Evolutionary conservation across 2,329 filamentous ascomycete genomes (phyloP).

Genomic region (Cordyceps fumosorosea): DNA sequence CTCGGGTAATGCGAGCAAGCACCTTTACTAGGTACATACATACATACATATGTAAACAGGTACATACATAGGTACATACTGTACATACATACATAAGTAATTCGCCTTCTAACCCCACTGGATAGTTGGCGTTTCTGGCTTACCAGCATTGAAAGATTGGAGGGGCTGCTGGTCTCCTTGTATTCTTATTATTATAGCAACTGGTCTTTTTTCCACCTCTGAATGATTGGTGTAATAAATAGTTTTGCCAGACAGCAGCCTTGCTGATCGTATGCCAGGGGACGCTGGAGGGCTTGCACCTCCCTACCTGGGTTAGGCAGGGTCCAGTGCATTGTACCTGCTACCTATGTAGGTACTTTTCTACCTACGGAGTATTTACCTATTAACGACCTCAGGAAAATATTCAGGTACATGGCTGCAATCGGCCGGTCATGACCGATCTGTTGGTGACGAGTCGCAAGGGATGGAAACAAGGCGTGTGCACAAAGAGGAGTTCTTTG

Average conservation of each 20-base stretch:
- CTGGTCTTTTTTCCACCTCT: no score
- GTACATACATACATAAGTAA: no score
- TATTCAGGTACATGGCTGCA: not conserved
- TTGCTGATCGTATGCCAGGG: not conserved
- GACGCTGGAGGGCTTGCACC: not conserved
- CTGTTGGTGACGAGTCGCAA: not conserved
- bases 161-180: not conserved
- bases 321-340: not conserved
- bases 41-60: no score
- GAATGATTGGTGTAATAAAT: not conserved
- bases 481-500: not conserved
- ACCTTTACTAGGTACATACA: not conserved
- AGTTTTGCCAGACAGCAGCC: not conserved
- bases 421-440: not conserved
- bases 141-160: not conserved
- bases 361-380: not conserved
- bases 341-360: not conserved
- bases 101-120: not conserved
- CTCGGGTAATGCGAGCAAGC: not conserved
- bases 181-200: not conserved
- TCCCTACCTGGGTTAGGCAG: not conserved
- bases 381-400: not conserved
- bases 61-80: not conserved
- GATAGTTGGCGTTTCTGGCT: not conserved
- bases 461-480: conserved; percentile 5